Conservation (phyloP, 768 basidiomycete genomes). For the Daedaleopsis nitida region DNA sequence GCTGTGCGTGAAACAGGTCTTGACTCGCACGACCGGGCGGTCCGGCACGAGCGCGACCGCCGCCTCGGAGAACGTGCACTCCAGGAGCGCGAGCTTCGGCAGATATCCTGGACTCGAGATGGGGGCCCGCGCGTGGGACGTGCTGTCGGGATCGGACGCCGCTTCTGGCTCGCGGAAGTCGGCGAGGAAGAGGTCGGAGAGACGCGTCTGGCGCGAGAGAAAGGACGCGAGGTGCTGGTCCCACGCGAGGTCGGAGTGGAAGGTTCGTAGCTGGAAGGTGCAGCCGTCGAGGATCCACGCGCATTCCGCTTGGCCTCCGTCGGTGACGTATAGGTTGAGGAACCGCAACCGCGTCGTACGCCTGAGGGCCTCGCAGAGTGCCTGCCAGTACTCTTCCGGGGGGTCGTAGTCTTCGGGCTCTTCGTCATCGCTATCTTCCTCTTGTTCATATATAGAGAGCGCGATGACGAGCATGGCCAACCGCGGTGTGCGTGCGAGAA, state of each 20-base stretch:
- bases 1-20: constrained; percentile 68
- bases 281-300: constrained; percentile 44
- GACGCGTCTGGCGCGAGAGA: constrained; percentile 47
- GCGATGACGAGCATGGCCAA: constrained; percentile 55
- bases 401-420: constrained; percentile 25
- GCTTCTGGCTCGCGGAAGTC: constrained; percentile 30
- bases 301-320: constrained; percentile 27
- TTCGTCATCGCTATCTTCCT: constrained; percentile 29
- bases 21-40: constrained; percentile 61
- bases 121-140: constrained; percentile 9
- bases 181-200: constrained; percentile 48
- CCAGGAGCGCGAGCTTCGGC: constrained; percentile 52
- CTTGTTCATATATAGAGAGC: constrained; percentile 49
- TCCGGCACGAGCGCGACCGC: constrained; percentile 56
- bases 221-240: constrained; percentile 55
- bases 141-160: neutral
- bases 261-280: constrained; percentile 56
- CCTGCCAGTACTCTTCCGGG: constrained; percentile 49
- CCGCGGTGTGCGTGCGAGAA: constrained; percentile 48
- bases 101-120: constrained; percentile 34
- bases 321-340: constrained; percentile 49
- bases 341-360: constrained; percentile 49
- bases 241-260: constrained; percentile 72
- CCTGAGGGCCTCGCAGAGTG: constrained; percentile 51
- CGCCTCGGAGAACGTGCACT: constrained; percentile 71